Base-by-base conservation (phyloP, 164 flowering plant genomes). In the Pachysandra terminalis region DNA sequence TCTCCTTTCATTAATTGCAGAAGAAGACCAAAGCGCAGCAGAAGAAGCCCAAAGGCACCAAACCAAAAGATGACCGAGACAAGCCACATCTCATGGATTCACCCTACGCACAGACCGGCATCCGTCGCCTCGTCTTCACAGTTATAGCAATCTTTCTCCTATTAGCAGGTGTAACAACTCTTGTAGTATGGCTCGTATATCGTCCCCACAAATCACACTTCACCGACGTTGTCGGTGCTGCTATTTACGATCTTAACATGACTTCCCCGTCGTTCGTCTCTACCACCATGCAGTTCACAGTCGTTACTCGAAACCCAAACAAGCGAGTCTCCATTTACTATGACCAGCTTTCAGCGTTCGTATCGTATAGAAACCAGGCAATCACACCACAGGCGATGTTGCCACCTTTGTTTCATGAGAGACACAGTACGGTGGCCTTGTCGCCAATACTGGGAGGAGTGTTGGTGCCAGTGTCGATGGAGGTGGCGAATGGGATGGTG, bases 281-380 rank as follows among this genome's bases (percentile, higher is more conserved):
- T 74, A 71, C 90, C 75, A 71, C 84, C 78, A 72, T 89, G 80
- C 97, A 90, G 77, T 83, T 93, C 85, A 88, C 96, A 6, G 35
- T 93, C 68, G 68, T 81, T 25, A 77, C 87, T 0, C 72, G 89
- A 28, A 93, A 93, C 83, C 86, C 97, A 2, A 90, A 91, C 89
- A 64, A 64, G 55, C 78, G 97, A 5, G 84, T 81, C 27, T 71
- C 86, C 56, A 74, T 85, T 32, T 72, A 75, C 73, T 91, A 86
- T 72, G 94, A 88, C 79, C 79, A 68, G 19, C 80, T 93, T 1
- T 59, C 85, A 0, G 84, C 83, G 0, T 79, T 68, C 57, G 91
- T 88, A 0, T 71, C 80, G 21, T 91, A 89, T 73, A 69, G 77
- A 41, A 73, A 83, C 82, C 88, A 87, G 68, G 74, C 76, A 14